A percentile compares a stretch with the other conserved stretches of the same genome.
These are phyloP conservation scores for Metarhizium sp. DNA, from an alignment of 2,329 filamentous ascomycete genomes.

Conservation along the genomic window DNA sequence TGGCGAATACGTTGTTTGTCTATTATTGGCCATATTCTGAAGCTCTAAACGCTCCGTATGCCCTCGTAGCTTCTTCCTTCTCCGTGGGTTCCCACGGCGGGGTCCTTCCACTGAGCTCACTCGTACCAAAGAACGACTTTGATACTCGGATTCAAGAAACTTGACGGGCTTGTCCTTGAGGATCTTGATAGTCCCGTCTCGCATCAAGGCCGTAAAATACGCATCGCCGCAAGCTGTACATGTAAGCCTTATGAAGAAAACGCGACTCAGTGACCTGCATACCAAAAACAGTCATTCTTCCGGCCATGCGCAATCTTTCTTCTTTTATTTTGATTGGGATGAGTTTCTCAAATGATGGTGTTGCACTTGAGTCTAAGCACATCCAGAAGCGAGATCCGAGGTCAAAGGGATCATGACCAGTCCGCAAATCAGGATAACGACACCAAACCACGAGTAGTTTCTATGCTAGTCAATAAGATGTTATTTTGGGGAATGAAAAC, in stretches of 20 bases:
- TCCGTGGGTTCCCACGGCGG: background rate
- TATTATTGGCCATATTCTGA: too few relatives aligned
- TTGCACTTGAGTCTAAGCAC: background rate
- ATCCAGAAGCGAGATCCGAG: background rate
- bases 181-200: background rate
- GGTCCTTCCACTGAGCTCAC: background rate
- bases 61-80: background rate
- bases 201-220: background rate
- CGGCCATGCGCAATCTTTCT: background rate
- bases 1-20: too few relatives aligned
- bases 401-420: background rate
- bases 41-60: background rate
- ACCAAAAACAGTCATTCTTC: background rate
- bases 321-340: background rate
- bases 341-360: background rate
- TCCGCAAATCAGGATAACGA: background rate
- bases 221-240: background rate
- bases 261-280: background rate
- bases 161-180: background rate
- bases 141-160: background rate
- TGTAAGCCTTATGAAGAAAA: background rate
- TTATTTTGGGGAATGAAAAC: background rate
- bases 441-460: background rate
- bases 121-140: background rate
- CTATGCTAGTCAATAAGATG: background rate